A percentile compares a stretch with the other conserved stretches of the same genome.
These are phyloP conservation scores for Acacia pycnantha DNA, from an alignment of 331 rosid genomes.

Conservation along the genomic window DNA sequence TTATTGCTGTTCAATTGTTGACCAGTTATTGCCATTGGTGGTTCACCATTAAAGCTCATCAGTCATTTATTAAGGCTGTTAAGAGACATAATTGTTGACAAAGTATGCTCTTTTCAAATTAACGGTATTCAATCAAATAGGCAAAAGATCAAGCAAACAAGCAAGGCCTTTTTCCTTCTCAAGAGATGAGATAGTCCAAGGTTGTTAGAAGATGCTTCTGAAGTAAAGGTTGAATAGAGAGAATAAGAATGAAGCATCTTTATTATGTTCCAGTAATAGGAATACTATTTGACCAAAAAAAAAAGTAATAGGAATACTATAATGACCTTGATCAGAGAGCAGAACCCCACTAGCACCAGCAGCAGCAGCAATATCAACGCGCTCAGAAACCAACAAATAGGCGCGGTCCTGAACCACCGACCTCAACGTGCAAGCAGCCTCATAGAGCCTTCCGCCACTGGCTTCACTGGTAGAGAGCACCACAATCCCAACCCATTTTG, in stretches of 20 bases:
- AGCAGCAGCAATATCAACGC: conserved; percentile 91
- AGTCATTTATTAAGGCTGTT: neutral
- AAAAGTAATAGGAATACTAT: neutral
- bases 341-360: conserved; percentile 73
- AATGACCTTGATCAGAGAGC: conserved; percentile 86
- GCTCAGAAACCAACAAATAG: conserved; percentile 75
- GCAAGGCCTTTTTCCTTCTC: neutral
- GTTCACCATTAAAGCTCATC: neutral
- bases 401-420: conserved; percentile 70
- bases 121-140: neutral
- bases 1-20: neutral
- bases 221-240: conserved; percentile 9
- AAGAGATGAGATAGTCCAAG: neutral
- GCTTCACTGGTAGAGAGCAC: conserved; percentile 53
- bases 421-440: conserved; percentile 85
- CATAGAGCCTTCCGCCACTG: conserved; percentile 64
- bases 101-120: neutral
- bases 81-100: neutral
- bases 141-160: neutral
- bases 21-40: neutral
- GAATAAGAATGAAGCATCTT: neutral
- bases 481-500: conserved; percentile 69
- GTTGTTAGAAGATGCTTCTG: neutral
- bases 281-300: no score
- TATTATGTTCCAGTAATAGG: neutral